Evolutionary conservation across 768 basidiomycete species (phyloP), one percentile per base, ranked within the genome.

Genomic region (Cyclocybe cylindracea): DNA sequence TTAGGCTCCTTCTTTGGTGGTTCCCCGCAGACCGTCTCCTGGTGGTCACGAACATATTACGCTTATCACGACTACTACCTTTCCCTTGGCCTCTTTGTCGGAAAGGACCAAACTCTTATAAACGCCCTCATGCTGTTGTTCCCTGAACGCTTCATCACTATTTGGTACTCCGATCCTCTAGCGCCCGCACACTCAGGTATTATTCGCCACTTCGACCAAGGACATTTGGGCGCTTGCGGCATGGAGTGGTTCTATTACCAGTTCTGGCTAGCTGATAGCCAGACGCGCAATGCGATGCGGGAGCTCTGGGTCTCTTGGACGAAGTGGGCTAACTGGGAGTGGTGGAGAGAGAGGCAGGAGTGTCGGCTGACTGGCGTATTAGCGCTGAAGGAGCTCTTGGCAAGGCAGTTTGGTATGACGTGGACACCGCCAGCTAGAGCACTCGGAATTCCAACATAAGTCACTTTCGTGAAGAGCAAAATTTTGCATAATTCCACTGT

Each of bases 1-100:
- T n/a, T 37, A 82, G 82, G 79, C n/a, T 80, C 82, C 0, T 83
- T 83, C 61, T 84, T 84, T 50, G 83, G 83, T 7, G 80, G 81
- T 8, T 61, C 73, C 1, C 76, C 75, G 2, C 36, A 57, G 7
- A 69, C 78, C 0, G 63, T 83, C 29, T 55, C 67, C 4, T 82
- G 79, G 80, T 83, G 70, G 65, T 60, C 70, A 0, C 49, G 62
- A 10, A 63, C 65, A 1, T 85, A 73, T 61, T 84, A 80, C 59
- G 66, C 71, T 0, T 78, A 78, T 52, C 83, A 83, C 61, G 69
- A 82, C 61, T 51, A 72, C 53, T 83, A 82, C 64, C 73, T 82
- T 36, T 59, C 64, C 5, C 66, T 65, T n/a, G 68, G 67, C n/a
- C 56, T 69, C 7, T 84, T 84, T 57, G 78, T 82, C 13, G 81